A percentile compares a stretch with the other conserved stretches of the same genome.
These are phyloP conservation scores for Paramecium octaurelia DNA, from an alignment of 73 alveolate genomes.

Conservation along the genomic window DNA sequence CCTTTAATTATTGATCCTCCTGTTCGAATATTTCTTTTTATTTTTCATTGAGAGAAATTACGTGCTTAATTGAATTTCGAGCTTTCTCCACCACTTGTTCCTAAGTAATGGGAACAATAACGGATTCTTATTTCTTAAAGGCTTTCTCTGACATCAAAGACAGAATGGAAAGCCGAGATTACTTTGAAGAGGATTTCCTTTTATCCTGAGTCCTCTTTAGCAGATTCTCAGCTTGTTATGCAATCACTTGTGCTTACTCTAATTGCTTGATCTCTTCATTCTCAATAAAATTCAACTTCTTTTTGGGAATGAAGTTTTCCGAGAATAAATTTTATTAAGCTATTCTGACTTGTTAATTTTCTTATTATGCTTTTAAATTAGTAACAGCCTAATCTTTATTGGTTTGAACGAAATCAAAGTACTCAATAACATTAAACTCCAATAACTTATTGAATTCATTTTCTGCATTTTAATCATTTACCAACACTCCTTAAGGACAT, in stretches of 20 bases:
- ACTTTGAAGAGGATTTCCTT: background rate
- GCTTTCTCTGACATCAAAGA: background rate
- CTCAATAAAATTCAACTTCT: background rate
- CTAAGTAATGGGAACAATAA: background rate
- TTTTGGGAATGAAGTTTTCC: conserved; percentile 9
- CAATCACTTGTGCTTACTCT: background rate
- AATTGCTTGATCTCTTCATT: background rate
- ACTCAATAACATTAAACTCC: conserved; percentile 13
- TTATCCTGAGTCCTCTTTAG: background rate
- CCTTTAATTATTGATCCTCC: background rate
- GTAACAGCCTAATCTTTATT: conserved; percentile 23
- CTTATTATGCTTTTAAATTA: background rate
- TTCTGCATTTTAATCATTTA: background rate
- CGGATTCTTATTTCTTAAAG: background rate
- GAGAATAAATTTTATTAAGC: conserved; percentile 32
- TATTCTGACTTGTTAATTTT: background rate
- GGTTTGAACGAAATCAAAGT: conserved; percentile 7
- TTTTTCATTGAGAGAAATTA: background rate
- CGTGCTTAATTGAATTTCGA: background rate
- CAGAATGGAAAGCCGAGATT: background rate
- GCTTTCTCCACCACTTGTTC: background rate
- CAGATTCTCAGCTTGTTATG: background rate
- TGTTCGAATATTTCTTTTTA: background rate
- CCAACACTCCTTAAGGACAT: background rate
- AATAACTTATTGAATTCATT: background rate